Evolutionary conservation across 2,329 filamentous ascomycete genomes (phyloP), one percentile per base, ranked within the genome.

Genomic region (Tricladium varicosporioides): DNA sequence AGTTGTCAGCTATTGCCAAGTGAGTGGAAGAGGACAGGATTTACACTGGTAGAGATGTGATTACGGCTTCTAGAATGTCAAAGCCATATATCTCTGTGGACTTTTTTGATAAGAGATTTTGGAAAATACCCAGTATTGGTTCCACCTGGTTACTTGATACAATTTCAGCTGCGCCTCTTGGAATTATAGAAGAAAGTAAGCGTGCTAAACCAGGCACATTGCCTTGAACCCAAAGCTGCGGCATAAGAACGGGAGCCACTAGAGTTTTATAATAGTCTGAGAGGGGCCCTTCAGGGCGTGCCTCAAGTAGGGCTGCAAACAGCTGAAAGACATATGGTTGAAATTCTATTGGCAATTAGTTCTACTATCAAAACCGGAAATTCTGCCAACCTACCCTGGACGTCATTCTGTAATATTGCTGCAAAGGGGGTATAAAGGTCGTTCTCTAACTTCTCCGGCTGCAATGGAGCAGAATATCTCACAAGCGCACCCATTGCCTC

Each of bases 321-420:
- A 99, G 83, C 72, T 99, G 94, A 80, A 99, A 96, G 53, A 97
- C 86, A 67, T 97, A 99, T 5, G 93, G 94, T 69, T 91, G 88
- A 70, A 99, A 99, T 75, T 99, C 94, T 88, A 63, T 10, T 43
- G 14, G 18, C 22, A 33, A 69, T 76, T 70, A 78, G 71, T 52
- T 31, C 19, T n/a, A 31, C 27, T 18, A 9, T 31, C 10, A 18
- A 33, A 9, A 14, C 19, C 50, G 53, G 10, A n/a, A 27, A 43
- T 15, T 15, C 11, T 8, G 22, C 15, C 7, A 53, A 62, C 77
- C 69, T 75, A 89, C 87, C 87, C 63, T 92, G 87, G 22, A 97
- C 87, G 67, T 94, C 91, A 62, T 90, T 87, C 16, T 85, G 82
- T 32, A 99, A 80, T 51, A 97, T 87, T 55, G 81, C 80, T 57